Base-by-base conservation (phyloP, 352 stramenopile genomes). In the Globisporangium solare region DNA sequence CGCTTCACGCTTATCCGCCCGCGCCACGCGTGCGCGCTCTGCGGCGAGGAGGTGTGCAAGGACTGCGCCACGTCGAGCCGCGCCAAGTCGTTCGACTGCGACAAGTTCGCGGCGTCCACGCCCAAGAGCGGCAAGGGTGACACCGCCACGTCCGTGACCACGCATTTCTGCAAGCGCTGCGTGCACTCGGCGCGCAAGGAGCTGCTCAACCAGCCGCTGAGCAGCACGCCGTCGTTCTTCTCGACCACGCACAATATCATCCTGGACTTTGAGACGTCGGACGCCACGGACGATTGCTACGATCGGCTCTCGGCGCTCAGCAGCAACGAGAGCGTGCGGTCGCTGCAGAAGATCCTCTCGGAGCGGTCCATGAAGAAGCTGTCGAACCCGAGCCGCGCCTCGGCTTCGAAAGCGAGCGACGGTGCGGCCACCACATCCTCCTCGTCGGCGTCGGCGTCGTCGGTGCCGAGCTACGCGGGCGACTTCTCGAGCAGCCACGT, bases 1-100 rank as follows among this genome's bases (percentile, higher is more conserved):
- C 86, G 83, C 47, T 92, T 92, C 51, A 87, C 75, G 37, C 54
- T 94, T 12, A 61, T 89, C 42, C 67, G 79, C 0, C 67, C 77
- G 22, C 77, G 79, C 3, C 74, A 76, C 43, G 60, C 83, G 54
- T 94, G 83, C 54, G 68, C 74, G n/a, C 68, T 81, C 27, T 94
- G 83, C 51, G 73, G 72, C 32, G 73, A 89, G 64, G 79, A 78
- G 21, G 86, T 89, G 60, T 88, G 77, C 63, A 83, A 79, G 31
- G 77, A 87, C 50, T 88, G 77, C 47, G 73, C 83, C 51, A 65
- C 79, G 47, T 65, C 69, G 35, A 83, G 74, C 39, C 78, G 78
- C 63, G 68, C 69, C 10, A 82, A 73, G 46, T 56, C 68, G 41
- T 72, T 88, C 39, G 75, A 86, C 54, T 66, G 64, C 27, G 64